Conservation (phyloP, 2,329 filamentous ascomycete genomes). For the Colletotrichum trifolii region DNA sequence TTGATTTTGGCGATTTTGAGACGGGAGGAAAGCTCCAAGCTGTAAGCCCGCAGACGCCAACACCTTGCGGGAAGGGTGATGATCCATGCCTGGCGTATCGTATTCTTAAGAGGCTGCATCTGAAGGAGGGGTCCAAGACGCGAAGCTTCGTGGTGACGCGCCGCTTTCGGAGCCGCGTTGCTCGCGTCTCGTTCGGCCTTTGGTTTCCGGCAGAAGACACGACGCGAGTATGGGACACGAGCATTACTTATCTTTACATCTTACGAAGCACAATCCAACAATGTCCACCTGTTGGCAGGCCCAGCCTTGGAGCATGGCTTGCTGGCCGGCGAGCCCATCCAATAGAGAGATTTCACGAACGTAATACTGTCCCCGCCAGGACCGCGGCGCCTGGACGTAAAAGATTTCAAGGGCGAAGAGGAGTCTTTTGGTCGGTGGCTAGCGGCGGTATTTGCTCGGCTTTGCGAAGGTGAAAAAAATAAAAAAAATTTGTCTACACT, state of each 20-base stretch:
- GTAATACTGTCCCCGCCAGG: conserved; percentile 18
- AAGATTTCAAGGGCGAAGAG: conserved; percentile 8
- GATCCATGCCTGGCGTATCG: too few species aligned
- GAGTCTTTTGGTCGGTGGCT: conserved; percentile 17
- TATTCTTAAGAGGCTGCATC: conserved; percentile 1
- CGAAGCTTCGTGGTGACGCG: background rate
- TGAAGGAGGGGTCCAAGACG: background rate
- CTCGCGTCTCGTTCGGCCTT: background rate
- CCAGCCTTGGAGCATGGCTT: conserved; percentile 7
- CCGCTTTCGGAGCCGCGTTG: too few species aligned
- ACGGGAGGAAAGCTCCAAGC: conserved; percentile 15
- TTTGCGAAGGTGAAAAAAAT: conserved; percentile 10
- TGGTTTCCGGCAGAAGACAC: conserved; percentile 1
- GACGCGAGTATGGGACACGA: background rate
- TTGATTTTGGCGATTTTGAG: background rate
- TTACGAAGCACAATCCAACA: background rate
- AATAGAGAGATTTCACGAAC: conserved; percentile 14
- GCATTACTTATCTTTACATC: conserved; percentile 2
- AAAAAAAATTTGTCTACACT: conserved; percentile 22
- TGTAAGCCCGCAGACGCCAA: conserved; percentile 1
- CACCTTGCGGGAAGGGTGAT: background rate
- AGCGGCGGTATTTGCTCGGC: conserved; percentile 33
- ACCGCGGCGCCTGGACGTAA: conserved; percentile 14
- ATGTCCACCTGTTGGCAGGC: conserved; percentile 8
- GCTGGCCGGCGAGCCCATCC: conserved; percentile 6